Conservation (phyloP, 192 early-diverging fungal genomes). For the Chytriomyces confervae region DNA sequence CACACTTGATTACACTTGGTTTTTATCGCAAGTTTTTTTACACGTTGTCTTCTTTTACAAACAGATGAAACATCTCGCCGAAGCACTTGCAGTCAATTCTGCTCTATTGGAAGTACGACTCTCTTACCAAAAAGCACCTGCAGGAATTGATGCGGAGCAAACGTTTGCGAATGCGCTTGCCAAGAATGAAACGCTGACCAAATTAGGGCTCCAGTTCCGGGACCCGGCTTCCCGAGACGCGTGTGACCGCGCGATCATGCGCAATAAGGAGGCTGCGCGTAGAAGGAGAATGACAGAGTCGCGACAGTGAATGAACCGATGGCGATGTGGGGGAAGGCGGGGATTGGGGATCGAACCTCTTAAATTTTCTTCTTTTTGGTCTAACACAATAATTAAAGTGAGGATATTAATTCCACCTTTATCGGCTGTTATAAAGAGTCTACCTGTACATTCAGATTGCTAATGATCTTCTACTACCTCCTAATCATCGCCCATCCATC, state of each 20-base stretch:
- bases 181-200: constrained; percentile 53
- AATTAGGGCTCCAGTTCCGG: constrained; percentile 48
- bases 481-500: too few relatives aligned
- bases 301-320: too few relatives aligned
- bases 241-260: constrained; percentile 48
- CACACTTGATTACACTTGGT: background rate
- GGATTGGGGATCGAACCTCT: too few relatives aligned
- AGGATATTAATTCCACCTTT: too few relatives aligned
- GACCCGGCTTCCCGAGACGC: constrained; percentile 50
- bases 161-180: constrained; percentile 46
- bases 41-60: background rate
- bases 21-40: background rate
- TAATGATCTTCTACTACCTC: too few relatives aligned
- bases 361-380: too few relatives aligned
- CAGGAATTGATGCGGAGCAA: constrained; percentile 60
- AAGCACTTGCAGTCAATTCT: constrained; percentile 44
- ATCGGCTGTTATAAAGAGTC: too few relatives aligned
- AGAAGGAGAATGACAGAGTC: constrained; percentile 14
- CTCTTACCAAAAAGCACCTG: constrained; percentile 43
- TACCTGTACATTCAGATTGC: too few relatives aligned
- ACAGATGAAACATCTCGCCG: constrained; percentile 55
- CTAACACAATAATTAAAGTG: too few relatives aligned
- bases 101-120: constrained; percentile 48
- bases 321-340: too few relatives aligned
- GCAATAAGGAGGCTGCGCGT: constrained; percentile 58